These are phyloP conservation scores for Scenedesmus sp. DNA, from an alignment of 163 green algal genomes.

Conservation along the genomic window DNA sequence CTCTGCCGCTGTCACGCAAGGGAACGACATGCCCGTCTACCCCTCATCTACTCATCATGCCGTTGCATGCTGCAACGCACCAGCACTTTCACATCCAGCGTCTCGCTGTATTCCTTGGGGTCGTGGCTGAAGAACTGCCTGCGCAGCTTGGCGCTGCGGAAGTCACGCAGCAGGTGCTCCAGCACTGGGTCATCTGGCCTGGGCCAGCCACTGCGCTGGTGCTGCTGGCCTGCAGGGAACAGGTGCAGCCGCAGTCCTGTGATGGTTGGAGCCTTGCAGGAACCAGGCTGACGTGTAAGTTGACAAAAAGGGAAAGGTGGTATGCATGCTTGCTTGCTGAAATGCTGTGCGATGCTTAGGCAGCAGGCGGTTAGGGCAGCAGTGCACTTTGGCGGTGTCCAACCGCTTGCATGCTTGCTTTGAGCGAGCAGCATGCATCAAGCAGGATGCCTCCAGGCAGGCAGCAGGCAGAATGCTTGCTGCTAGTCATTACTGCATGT, in stretches of 20 bases:
- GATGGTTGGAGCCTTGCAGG: not conserved
- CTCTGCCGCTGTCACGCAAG: not conserved
- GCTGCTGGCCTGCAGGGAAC: constrained; percentile 1
- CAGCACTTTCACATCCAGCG: constrained; percentile 61
- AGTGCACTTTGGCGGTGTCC: not conserved
- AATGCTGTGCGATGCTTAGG: not conserved
- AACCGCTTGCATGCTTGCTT: not conserved
- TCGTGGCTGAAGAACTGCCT: constrained; percentile 65
- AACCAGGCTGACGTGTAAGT: not conserved
- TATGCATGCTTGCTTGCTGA: not conserved
- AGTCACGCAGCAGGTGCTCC: constrained; percentile 54
- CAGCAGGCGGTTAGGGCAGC: not conserved
- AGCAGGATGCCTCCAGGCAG: no score
- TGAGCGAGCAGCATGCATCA: no score
- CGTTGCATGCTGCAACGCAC: constrained; percentile 35
- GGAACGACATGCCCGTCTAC: not conserved
- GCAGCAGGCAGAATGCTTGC: no score
- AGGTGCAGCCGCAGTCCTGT: not conserved
- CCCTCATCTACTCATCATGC: not conserved
- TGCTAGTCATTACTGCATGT: not conserved
- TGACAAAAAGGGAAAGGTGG: not conserved
- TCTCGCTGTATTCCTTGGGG: constrained; percentile 60
- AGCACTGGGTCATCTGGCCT: constrained; percentile 35
- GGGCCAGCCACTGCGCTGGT: not conserved
- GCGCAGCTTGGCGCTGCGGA: constrained; percentile 63